Evolutionary conservation across 345 rosid species (phyloP), one percentile per base, ranked within the genome.

Genomic region (Dovyalis caffra): DNA sequence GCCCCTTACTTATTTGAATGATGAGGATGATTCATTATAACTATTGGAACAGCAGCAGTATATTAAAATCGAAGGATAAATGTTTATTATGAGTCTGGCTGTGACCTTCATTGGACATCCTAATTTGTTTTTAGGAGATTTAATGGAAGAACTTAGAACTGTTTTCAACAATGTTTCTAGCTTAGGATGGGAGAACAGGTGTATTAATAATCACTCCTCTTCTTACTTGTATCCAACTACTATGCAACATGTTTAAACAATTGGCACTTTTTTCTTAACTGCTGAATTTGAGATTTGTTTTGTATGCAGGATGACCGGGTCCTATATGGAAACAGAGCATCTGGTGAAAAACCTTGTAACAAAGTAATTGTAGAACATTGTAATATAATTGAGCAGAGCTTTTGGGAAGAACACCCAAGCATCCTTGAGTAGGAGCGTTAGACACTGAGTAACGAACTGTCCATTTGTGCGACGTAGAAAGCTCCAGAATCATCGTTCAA

Each of bases 331-430:
- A 74, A 85, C 60, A 86, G 71, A 47, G 57, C 49, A 29, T 43
- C 78, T 43, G 56, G 6, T 38, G 76, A 67, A 72, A 76, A 81
- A 66, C 43, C 18, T 61, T 20, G 37, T 53, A 80, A 74, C 28
- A 82, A 77, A 57, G 86, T 85, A 49, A 75, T 80, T 6, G 65
- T 88, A 38, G 80, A 85, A 11, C 88, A 86, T 74, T 85, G 90
- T 69, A 87, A 88, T 69, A 89, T 89, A 67, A 94, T 92, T 57
- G 96, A 87, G 71, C 79, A 45, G 9, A 73, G 83, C 80, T 92
- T 92, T 65, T 92, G 97, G 98, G 73, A 83, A 74, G 82, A 82
- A 73, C 83, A 89, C 80, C 82, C 87, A 21, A 69, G 74, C 72
- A 85, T 94, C 69, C 84, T 89, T 69, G 72, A 26, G 67, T 78